A percentile compares a stretch with the other conserved stretches of the same genome.
Conservation (phyloP, 306 rosid genomes). For the Cucurbita argyrosperma region DNA sequence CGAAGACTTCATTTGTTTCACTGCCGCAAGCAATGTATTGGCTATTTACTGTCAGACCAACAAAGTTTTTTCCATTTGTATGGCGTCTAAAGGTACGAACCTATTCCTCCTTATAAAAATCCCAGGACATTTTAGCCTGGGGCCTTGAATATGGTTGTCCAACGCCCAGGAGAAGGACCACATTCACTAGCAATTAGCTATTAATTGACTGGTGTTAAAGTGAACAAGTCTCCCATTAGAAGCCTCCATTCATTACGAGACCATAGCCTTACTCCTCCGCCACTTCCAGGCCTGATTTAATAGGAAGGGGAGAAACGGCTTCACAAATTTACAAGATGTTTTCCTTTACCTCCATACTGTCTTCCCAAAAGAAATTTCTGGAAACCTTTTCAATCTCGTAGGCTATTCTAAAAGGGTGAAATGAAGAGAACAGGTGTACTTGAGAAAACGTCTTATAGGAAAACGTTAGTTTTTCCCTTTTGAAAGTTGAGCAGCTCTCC, state of each 20-base stretch:
- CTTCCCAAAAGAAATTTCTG: not conserved
- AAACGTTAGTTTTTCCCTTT: not conserved
- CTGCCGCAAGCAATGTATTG: constrained; percentile 95
- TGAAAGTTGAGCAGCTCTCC: not conserved
- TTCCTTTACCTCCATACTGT: not conserved
- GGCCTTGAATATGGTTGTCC: not conserved
- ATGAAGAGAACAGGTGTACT: not conserved
- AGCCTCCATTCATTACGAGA: not conserved
- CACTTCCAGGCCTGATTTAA: not conserved
- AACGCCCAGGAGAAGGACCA: not conserved
- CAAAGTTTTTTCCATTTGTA: constrained; percentile 91
- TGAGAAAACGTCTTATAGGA: not conserved
- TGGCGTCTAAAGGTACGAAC: constrained; percentile 86
- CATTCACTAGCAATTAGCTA: not conserved
- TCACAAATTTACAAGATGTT: not conserved
- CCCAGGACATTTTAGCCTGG: not conserved
- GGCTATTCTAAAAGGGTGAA: not conserved
- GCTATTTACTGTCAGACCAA: constrained; percentile 77
- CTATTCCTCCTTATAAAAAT: constrained; percentile 14
- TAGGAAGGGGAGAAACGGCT: not conserved
- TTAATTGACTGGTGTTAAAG: not conserved
- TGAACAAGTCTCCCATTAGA: not conserved
- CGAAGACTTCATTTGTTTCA: constrained; percentile 86
- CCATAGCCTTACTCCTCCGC: not conserved
- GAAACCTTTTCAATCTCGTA: not conserved